phyloP scores from a whole-genome alignment of 306 rosid genomes.

The Fragaria vesca region DNA sequence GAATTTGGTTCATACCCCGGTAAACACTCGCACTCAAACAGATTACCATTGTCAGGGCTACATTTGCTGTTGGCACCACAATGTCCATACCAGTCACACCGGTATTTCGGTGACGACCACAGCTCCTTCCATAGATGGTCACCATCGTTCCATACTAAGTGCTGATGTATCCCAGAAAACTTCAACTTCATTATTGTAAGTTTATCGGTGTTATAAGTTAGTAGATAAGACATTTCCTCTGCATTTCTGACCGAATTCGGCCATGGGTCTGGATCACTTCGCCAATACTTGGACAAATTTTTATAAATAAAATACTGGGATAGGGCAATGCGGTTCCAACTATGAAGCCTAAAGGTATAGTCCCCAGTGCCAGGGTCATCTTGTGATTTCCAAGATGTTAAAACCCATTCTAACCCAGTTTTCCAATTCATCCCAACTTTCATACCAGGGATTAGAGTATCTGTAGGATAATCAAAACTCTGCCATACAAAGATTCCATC shows the following conservation, averaged over 20 bases:
- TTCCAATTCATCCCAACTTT: slow-evolving; percentile 8
- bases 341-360: neutral
- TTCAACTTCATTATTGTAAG: neutral
- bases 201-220: neutral
- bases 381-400: slow-evolving; percentile 7
- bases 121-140: neutral
- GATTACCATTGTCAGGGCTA: slow-evolving; percentile 24
- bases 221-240: neutral
- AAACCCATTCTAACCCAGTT: slow-evolving; percentile 22
- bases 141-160: neutral
- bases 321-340: neutral
- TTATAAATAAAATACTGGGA: neutral
- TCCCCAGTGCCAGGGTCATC: slow-evolving; percentile 8
- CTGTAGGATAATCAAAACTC: slow-evolving; percentile 40
- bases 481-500: slow-evolving; percentile 25
- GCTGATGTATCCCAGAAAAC: neutral
- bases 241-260: neutral
- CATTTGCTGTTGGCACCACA: slow-evolving; percentile 37
- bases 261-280: neutral
- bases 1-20: slow-evolving; percentile 52
- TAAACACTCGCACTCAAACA: slow-evolving; percentile 44
- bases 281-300: neutral
- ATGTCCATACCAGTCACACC: slow-evolving; percentile 45
- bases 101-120: slow-evolving; percentile 15
- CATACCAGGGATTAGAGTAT: slow-evolving; percentile 33